Base-by-base conservation (phyloP, 2,329 filamentous ascomycete species). In the Daldinia sp. region DNA sequence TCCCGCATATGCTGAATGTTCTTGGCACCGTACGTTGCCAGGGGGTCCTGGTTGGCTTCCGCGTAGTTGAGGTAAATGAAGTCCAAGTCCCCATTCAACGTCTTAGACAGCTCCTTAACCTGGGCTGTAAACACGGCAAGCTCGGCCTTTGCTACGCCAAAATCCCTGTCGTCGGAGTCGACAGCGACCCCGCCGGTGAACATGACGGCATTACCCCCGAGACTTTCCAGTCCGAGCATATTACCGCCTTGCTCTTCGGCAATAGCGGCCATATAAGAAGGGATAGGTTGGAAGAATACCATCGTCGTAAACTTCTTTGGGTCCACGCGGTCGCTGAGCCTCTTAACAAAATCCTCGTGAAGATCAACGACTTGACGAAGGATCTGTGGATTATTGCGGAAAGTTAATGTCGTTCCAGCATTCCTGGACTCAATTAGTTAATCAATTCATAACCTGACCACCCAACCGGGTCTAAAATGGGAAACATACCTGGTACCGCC, bases 1-100 rank as follows among this genome's bases (percentile, higher is more conserved):
- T 70, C 62, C 33, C 70, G 72, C 48, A 80, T 72, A 20, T 73
- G 64, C 28, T 72, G 39, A 18, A 78, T 65, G 28, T 74, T 78
- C 6, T 65, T 65, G 4, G 60, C 53, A 0, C 79, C 77, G 18
- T 79, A 79, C 28, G 70, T 77, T 1, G 62, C 65, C 9, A 80
- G 68, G 0, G 76, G 73, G 33, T 78, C 72, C 59, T 79, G 76
- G 7, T 67, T 70, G 12, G 64, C 60, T 20, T 72, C 72, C n/a
- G 78, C 77, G 56, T 80, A 79, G 61, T 78, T 79, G 39, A 79
- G 68, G 67, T 79, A 80, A 2, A 75, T 58, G 60, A 77, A 78
- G 9, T 72, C 68, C 54, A 79, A 70, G 37, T 72, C 69, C 1
- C 68, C 71, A 4, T 63, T 67, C 26, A 73, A 53, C 3, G 68